Evolutionary conservation across 2,329 filamentous ascomycete genomes (phyloP).

Genomic region (Simplicillium sp.): DNA sequence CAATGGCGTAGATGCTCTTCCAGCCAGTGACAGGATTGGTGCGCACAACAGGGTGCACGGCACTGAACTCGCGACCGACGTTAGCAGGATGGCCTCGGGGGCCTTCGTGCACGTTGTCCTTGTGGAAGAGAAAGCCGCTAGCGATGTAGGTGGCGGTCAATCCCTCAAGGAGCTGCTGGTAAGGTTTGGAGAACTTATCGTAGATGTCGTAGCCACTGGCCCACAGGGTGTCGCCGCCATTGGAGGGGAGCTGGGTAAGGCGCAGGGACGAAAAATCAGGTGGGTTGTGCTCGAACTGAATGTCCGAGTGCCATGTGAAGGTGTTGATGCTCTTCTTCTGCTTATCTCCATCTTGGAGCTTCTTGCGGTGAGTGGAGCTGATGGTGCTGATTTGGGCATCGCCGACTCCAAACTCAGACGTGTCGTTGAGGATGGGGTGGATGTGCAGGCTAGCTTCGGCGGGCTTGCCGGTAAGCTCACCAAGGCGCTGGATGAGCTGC

Average conservation of each 20-base stretch:
- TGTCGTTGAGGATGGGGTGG: conserved; percentile 46
- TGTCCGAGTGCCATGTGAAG: conserved; percentile 38
- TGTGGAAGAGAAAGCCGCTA: no score
- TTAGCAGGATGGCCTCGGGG: conserved; percentile 41
- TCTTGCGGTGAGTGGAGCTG: conserved; percentile 29
- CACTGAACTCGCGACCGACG: conserved; percentile 34
- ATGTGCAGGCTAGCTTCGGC: conserved; percentile 46
- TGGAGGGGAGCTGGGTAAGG: conserved; percentile 43
- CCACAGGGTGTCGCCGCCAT: conserved; percentile 53
- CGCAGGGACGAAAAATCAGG: conserved; percentile 53
- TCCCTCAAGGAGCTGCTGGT: conserved; percentile 40
- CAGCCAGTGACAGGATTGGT: conserved; percentile 51
- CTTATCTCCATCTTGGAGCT: conserved; percentile 13
- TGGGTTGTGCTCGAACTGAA: conserved; percentile 49
- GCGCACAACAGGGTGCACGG: conserved; percentile 43
- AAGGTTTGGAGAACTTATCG: conserved; percentile 40
- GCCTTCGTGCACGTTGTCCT: conserved; percentile 6
- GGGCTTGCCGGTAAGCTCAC: conserved; percentile 48
- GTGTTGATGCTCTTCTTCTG: conserved; percentile 17
- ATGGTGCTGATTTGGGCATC: conserved; percentile 53
- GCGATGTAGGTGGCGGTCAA: conserved; percentile 33
- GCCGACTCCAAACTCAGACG: conserved; percentile 37
- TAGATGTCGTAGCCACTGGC: conserved; percentile 53
- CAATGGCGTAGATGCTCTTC: conserved; percentile 44
- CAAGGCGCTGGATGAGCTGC: conserved; percentile 50